Base-by-base conservation (phyloP, 2,329 filamentous ascomycete genomes). In the Sclerotinia subarctica region DNA sequence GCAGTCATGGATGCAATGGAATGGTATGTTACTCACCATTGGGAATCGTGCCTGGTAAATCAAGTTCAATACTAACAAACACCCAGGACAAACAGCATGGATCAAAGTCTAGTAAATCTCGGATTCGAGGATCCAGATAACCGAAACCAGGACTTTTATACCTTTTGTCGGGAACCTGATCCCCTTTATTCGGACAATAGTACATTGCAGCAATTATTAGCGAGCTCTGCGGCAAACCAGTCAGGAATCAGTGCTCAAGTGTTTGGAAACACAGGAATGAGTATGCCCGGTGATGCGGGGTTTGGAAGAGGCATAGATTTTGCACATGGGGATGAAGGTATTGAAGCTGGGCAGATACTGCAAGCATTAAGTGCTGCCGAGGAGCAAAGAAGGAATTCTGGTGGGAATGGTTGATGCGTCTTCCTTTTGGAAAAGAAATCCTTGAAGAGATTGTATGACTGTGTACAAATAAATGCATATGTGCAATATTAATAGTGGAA, bases 1-100 rank as follows among this genome's bases (percentile, higher is more conserved):
- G 84, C 84, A 3, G 84, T 84, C 11, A 77, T 87, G 44, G 85
- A 87, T 72, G 83, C 81, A 3, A 81, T 81, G 29, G 82, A 85
- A 72, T 81, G 79, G 80, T 80, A 70, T 71, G 76, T 71, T 35
- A 47, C 15, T 13, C 59, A 35, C 42, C 21, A 13, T 29, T 32
- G 6, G 13, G n/a, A 19, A 46, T 42, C 44, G 8, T 6, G 46
- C 32, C n/a, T 13, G 24, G 3, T 24, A 6, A 49, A 32, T 5
- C 17, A 35, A 13, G n/a, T 24, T 51, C 52, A 29, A 35, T 17
- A 62, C 70, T 76, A 67, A 75, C 68, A 35, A 10, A 32, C 3
- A 57, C 32, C 2, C 24, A 76, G 76, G 76, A 73, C 73, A 19
- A 73, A 72, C n/a, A 76, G 75, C 38, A 77, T 74, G 74, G 75